Conservation (phyloP, 371 early-diverging fungal species). For the Umbelopsis sp. region DNA sequence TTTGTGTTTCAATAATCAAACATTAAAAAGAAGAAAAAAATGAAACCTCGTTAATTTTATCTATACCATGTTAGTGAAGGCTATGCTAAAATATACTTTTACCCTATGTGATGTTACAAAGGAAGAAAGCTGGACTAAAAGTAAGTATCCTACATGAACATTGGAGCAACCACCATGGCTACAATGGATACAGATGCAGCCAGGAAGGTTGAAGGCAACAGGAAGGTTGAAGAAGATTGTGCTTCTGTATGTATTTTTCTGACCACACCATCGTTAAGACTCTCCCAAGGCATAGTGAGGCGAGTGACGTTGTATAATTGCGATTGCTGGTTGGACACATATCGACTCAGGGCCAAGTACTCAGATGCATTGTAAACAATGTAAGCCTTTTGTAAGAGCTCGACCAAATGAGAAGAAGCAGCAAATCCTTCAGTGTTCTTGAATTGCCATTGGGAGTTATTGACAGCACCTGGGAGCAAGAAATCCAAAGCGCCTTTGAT, state of each 20-base stretch:
- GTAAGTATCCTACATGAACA: too few relatives aligned
- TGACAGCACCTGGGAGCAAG: constrained; percentile 46
- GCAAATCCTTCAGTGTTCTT: constrained; percentile 35
- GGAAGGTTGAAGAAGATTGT: background rate
- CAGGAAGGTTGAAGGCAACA: background rate
- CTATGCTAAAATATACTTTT: too few relatives aligned
- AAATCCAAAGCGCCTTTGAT: constrained; percentile 52
- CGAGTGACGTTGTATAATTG: constrained; percentile 31
- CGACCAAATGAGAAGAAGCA: constrained; percentile 30
- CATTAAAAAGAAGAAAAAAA: background rate
- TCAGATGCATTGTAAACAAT: constrained; percentile 44
- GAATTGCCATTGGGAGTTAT: constrained; percentile 46
- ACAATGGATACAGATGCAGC: background rate
- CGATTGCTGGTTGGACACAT: constrained; percentile 20
- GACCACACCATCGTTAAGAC: constrained; percentile 20
- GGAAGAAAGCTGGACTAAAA: too few relatives aligned
- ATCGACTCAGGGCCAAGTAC: constrained; percentile 20
- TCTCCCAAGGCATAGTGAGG: constrained; percentile 26
- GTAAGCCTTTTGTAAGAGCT: constrained; percentile 48
- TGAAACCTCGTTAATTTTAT: background rate
- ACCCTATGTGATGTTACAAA: too few relatives aligned
- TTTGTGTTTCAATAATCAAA: constrained; percentile 3
- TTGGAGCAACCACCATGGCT: background rate
- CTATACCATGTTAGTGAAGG: background rate
- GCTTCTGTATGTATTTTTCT: constrained; percentile 1